These are phyloP conservation scores for Cochlearia excelsa DNA, from an alignment of 345 rosid genomes.

Conservation along the genomic window DNA sequence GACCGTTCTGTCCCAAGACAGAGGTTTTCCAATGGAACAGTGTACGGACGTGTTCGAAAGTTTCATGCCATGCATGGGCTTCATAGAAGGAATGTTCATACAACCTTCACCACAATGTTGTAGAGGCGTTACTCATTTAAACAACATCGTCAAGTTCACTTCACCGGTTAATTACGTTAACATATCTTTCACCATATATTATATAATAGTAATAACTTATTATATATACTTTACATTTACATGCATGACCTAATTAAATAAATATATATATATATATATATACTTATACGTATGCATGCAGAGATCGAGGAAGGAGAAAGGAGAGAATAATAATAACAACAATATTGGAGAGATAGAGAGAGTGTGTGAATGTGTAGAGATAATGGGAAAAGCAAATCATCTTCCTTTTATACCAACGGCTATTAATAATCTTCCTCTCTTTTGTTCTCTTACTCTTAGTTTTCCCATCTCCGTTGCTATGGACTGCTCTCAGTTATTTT, in stretches of 20 bases:
- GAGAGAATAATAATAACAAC: neutral
- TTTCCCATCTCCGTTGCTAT: conserved; percentile 43
- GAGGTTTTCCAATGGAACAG: neutral
- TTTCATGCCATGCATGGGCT: conserved; percentile 39
- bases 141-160: conserved; percentile 30
- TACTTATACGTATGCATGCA: neutral
- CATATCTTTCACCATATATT: neutral
- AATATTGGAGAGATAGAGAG: conserved; percentile 13
- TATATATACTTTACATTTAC: too few species aligned
- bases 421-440: conserved; percentile 32
- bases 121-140: conserved; percentile 34
- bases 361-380: conserved; percentile 44
- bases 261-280: too few species aligned
- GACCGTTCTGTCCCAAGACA: conserved; percentile 6
- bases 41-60: conserved; percentile 28
- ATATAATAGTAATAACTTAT: too few species aligned
- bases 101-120: conserved; percentile 40
- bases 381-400: conserved; percentile 34
- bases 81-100: conserved; percentile 31
- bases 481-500: conserved; percentile 41
- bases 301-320: conserved; percentile 13
- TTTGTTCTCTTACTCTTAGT: conserved; percentile 40
- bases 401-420: conserved; percentile 26
- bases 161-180: conserved; percentile 22
- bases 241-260: too few species aligned